Evolutionary conservation across 257 asterid species (phyloP), one percentile per base, ranked within the genome.

Genomic region (Echium plantagineum): DNA sequence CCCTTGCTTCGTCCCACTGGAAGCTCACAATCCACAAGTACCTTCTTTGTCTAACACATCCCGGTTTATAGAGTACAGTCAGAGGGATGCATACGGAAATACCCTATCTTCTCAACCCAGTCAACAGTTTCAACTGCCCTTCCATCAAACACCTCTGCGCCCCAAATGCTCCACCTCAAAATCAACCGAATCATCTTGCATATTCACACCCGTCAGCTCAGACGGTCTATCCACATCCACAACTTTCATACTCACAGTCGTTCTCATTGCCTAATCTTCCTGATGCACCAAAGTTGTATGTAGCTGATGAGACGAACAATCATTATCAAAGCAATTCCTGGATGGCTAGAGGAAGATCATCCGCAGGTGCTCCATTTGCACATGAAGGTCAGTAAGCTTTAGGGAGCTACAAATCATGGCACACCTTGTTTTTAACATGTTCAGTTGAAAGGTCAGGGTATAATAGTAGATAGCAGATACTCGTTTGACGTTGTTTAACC

Each of bases 131-230:
- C 76, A 72, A 66, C 77, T 81, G 68, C 73, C 86, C 62, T 90
- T 78, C 72, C 51, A 80, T 52, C 95, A 83, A 64, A 74, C 86
- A 71, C 89, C 94, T 63, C 63, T 80, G 71, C 94, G 71, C 72
- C 88, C n/a, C 82, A 58, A 85, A 78, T 68, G 80, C 74, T 67
- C 80, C 83, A 17, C 62, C 68, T 62, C 83, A 74, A 71, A 68
- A 51, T 32, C 57, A 72, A 69, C 64, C 85, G 21, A 70, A 63
- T 70, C 77, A 69, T 62, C 73, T 72, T 59, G 73, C 81, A 17
- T 75, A 79, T 72, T 60, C 84, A 28, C 62, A 68, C 31, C 54
- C 79, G 54, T 9, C 78, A 38, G 60, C 66, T 21, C 69, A 72
- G 72, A 80, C 72, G 66, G 78, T 60, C 60, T 63, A 74, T 57